Conservation (phyloP, 2,329 filamentous ascomycete species). For the Aureobasidium uvarum region DNA sequence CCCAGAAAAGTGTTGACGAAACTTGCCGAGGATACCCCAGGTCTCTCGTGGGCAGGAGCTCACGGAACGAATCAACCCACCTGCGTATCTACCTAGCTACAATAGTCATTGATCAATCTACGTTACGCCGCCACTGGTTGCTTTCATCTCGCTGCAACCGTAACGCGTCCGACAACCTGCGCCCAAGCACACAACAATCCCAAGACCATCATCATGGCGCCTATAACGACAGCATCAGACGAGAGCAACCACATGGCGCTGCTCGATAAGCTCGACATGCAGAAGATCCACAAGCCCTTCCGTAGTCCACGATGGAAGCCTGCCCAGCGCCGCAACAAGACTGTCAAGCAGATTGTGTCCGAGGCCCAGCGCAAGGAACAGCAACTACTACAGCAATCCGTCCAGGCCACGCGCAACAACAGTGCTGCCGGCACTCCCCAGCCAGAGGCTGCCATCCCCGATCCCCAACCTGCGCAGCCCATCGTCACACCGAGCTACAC, state of each 20-base stretch:
- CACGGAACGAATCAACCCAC: background rate
- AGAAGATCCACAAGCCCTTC: slow-evolving; percentile 81
- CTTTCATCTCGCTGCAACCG: background rate
- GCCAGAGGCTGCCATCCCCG: slow-evolving; percentile 65
- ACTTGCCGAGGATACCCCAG: background rate
- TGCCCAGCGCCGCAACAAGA: slow-evolving; percentile 95
- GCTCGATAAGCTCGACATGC: slow-evolving; percentile 88
- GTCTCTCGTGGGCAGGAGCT: background rate
- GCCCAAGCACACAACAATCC: background rate
- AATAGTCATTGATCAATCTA: background rate
- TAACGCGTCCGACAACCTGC: background rate
- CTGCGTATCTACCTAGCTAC: background rate
- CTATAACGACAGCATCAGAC: slow-evolving; percentile 67
- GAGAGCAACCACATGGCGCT: slow-evolving; percentile 77
- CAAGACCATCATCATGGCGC: slow-evolving; percentile 47
- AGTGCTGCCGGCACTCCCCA: slow-evolving; percentile 71
- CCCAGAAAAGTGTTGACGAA: background rate
- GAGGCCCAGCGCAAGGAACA: slow-evolving; percentile 87
- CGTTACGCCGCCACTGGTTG: background rate
- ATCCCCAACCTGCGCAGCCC: slow-evolving; percentile 45
- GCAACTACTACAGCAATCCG: slow-evolving; percentile 70
- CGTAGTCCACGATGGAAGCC: slow-evolving; percentile 89
- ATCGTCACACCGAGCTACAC: slow-evolving; percentile 64
- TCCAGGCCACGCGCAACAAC: slow-evolving; percentile 65
- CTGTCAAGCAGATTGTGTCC: slow-evolving; percentile 92